Evolutionary conservation across 2,329 filamentous ascomycete genomes (phyloP).

Genomic region (Pyricularia sp.): DNA sequence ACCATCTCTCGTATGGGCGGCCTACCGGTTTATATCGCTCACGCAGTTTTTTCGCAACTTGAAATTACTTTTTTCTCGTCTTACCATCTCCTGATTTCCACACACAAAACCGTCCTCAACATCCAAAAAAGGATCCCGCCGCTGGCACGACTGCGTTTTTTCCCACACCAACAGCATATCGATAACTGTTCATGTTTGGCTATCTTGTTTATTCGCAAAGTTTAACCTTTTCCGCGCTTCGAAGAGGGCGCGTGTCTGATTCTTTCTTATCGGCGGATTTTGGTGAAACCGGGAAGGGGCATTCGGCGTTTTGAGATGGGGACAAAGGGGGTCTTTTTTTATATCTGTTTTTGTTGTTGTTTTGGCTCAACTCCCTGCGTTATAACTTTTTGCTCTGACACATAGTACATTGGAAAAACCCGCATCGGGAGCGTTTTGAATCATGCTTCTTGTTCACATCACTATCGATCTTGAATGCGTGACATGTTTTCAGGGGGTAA

Average conservation of each 20-base stretch:
- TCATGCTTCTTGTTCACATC: not conserved
- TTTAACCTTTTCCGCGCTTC: not conserved
- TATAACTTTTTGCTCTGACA: not conserved
- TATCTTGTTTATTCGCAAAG: not conserved
- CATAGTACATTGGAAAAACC: not conserved
- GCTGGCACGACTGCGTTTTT: not conserved
- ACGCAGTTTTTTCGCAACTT: not conserved
- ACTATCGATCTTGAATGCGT: not conserved
- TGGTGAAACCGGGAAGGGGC: not conserved
- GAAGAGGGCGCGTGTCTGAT: not conserved
- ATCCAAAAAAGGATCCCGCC: not conserved
- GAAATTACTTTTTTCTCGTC: not conserved
- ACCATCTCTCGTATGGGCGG: not conserved
- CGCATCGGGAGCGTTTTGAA: not conserved
- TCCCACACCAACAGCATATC: not conserved
- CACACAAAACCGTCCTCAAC: not conserved
- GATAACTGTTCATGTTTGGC: not conserved
- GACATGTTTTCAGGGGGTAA: not conserved
- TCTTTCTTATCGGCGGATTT: not conserved
- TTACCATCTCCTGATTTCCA: not conserved
- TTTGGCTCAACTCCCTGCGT: not conserved
- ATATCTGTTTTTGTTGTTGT: not conserved
- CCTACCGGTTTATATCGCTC: not conserved
- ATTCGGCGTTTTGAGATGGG: not conserved
- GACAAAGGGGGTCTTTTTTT: not conserved